These are phyloP conservation scores for Solanum lycopersicoides DNA, from an alignment of 257 asterid species.

Conservation along the genomic window DNA sequence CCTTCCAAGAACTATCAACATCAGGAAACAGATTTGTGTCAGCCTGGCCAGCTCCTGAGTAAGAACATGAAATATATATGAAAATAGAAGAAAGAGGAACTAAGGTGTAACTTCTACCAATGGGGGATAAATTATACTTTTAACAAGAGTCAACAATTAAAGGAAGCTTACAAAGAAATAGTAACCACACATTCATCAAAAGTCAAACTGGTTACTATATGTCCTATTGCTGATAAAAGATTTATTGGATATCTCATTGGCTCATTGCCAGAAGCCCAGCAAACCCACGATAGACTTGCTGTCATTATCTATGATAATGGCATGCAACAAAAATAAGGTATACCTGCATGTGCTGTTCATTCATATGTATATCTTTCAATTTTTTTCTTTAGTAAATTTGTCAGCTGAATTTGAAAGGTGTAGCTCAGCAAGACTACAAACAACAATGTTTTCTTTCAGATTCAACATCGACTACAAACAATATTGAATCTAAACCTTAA, in stretches of 20 bases:
- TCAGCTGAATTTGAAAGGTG: background rate
- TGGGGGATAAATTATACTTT: background rate
- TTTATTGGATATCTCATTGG: background rate
- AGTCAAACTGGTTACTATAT: background rate
- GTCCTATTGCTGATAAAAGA: background rate
- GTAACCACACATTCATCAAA: background rate
- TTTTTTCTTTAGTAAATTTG: background rate
- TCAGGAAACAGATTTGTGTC: constrained; percentile 78
- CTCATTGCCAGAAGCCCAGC: background rate
- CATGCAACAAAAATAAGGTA: background rate
- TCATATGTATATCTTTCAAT: background rate
- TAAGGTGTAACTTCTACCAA: background rate
- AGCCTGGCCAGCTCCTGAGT: constrained; percentile 54
- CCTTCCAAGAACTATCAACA: constrained; percentile 88
- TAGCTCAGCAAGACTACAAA: background rate
- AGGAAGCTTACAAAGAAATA: background rate
- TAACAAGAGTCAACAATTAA: background rate
- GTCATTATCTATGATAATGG: background rate
- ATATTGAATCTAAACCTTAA: background rate
- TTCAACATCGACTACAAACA: background rate
- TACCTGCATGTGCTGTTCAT: background rate
- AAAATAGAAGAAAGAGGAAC: background rate
- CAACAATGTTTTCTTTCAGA: background rate
- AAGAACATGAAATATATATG: background rate
- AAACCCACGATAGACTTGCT: background rate